phyloP scores from a whole-genome alignment of 2,329 filamentous ascomycete genomes.

The Allantophomopsis lycopodina region DNA sequence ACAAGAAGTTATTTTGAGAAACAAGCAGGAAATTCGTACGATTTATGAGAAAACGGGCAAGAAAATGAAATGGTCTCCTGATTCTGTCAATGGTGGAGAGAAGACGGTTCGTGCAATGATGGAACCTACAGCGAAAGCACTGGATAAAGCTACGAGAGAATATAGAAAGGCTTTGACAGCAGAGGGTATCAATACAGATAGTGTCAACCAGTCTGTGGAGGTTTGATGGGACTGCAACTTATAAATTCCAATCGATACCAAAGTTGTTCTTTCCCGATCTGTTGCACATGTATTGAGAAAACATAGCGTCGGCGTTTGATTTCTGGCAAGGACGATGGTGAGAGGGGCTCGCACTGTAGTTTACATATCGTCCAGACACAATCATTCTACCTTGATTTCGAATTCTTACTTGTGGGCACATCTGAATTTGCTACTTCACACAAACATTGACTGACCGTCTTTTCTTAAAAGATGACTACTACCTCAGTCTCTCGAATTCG shows the following conservation, averaged over 20 bases:
- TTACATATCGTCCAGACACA: not conserved
- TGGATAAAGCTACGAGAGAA: conserved; percentile 55
- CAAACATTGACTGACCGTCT: conserved; percentile 1
- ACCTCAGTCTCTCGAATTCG: conserved; percentile 2
- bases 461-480: conserved; percentile 8
- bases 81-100: conserved; percentile 58
- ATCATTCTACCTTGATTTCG: not conserved
- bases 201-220: conserved; percentile 2
- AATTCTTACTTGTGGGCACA: not conserved
- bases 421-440: not conserved
- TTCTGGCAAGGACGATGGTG: not conserved
- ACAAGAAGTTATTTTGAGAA: conserved; percentile 47
- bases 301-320: conserved; percentile 16
- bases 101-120: conserved; percentile 66
- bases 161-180: conserved; percentile 62
- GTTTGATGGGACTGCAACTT: not conserved
- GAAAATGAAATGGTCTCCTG: conserved; percentile 55
- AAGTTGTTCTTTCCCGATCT: not conserved
- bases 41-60: conserved; percentile 61
- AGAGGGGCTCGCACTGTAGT: not conserved
- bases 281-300: not conserved
- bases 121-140: conserved; percentile 55
- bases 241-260: not conserved
- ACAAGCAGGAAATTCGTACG: conserved; percentile 58
- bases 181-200: conserved; percentile 22